phyloP scores from a whole-genome alignment of 169 alveolate genomes.

The Babesia microti region DNA sequence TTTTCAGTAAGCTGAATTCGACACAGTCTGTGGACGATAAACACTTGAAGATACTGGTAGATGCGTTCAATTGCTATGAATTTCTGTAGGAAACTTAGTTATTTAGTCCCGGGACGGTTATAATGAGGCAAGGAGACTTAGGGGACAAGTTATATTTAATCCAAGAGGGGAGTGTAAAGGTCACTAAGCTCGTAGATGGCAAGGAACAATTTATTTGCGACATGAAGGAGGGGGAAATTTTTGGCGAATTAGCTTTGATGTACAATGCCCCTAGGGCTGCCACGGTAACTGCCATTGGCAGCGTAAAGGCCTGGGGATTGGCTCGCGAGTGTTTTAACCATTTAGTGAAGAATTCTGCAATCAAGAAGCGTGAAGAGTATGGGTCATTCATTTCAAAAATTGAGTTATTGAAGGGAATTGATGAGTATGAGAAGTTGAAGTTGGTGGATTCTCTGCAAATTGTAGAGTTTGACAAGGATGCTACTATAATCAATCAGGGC shows the following conservation, averaged over 20 bases:
- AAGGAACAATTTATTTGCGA: constrained; percentile 49
- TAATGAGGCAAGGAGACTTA: constrained; percentile 90
- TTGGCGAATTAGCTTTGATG: constrained; percentile 92
- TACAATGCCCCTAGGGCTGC: constrained; percentile 94
- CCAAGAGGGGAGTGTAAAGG: constrained; percentile 81
- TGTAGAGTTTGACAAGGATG: constrained; percentile 66
- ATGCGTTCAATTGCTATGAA: constrained; percentile 25
- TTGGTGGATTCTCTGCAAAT: constrained; percentile 85
- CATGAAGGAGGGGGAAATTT: constrained; percentile 80
- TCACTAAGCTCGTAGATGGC: constrained; percentile 66
- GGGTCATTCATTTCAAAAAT: constrained; percentile 77
- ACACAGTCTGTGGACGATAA: constrained; percentile 15
- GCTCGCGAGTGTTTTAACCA: constrained; percentile 89
- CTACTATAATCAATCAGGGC: constrained; percentile 86
- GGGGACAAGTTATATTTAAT: constrained; percentile 84
- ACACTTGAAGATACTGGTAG: constrained; percentile 20
- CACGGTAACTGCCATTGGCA: constrained; percentile 78
- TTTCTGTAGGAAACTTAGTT: neutral
- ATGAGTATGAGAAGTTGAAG: constrained; percentile 83
- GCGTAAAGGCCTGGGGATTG: constrained; percentile 77
- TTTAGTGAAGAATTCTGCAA: constrained; percentile 86
- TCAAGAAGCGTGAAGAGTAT: constrained; percentile 81
- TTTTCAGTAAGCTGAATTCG: constrained; percentile 23
- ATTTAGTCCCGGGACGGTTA: constrained; percentile 31
- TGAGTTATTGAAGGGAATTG: constrained; percentile 77